These are phyloP conservation scores for Periconia sp. DNA, from an alignment of 2,329 filamentous ascomycete genomes.

Conservation along the genomic window DNA sequence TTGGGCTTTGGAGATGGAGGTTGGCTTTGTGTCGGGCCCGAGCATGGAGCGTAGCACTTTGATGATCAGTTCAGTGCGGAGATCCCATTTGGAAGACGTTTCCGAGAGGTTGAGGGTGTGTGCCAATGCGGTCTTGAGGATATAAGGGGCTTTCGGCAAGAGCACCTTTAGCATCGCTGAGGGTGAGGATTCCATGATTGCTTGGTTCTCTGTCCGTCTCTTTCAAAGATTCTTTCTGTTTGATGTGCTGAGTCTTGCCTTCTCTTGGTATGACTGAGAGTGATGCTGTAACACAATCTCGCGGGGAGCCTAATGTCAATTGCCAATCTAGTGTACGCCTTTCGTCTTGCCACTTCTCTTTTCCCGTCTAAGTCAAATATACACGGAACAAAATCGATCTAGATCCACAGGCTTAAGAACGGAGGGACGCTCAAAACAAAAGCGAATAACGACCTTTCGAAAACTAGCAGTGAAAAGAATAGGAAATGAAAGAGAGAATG, in stretches of 20 bases:
- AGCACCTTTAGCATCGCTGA: slow-evolving; percentile 37
- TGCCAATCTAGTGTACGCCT: too few relatives aligned
- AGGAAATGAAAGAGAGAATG: not conserved
- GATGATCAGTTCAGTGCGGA: slow-evolving; percentile 73
- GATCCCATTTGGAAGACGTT: slow-evolving; percentile 74
- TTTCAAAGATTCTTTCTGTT: not conserved
- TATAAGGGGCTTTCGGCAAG: slow-evolving; percentile 55
- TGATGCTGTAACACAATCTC: not conserved
- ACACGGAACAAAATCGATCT: too few relatives aligned
- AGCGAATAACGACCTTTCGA: not conserved
- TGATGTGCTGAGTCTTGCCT: not conserved
- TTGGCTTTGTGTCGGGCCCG: slow-evolving; percentile 24
- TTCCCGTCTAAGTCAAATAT: too few relatives aligned
- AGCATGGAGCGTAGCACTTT: slow-evolving; percentile 63
- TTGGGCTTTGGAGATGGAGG: slow-evolving; percentile 54
- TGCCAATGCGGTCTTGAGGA: slow-evolving; percentile 62
- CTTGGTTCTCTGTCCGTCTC: not conserved
- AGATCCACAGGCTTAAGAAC: not conserved
- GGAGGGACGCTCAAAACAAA: not conserved
- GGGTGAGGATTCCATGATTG: slow-evolving; percentile 38
- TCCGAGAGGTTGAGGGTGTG: slow-evolving; percentile 70
- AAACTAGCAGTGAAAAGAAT: not conserved
- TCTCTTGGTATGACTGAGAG: not conserved
- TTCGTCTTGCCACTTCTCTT: too few relatives aligned
- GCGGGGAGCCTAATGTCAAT: too few relatives aligned